Evolutionary conservation across 805 yeast genomes (phyloP), one percentile per base, ranked within the genome.

Genomic region (Kluyveromyces nonfermentans): DNA sequence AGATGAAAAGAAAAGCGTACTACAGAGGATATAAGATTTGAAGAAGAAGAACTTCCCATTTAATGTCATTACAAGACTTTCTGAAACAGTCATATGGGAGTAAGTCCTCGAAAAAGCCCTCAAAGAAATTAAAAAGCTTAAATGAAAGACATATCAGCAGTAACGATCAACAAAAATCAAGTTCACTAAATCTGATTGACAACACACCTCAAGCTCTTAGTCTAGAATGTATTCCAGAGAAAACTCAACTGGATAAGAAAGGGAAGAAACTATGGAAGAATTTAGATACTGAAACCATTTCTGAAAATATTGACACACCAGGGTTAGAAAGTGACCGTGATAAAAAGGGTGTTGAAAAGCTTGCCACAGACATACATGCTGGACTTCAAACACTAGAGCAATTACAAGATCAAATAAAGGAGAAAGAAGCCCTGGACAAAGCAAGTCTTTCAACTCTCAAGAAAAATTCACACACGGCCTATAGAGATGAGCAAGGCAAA

Each of bases 401-500:
- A 40, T 67, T 74, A 7, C 63, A 64, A 16, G 49, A 48, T 7
- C 72, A 71, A 37, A 55, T 68, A 3, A 59, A 58, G 32, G 54
- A 41, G 1, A 69, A 69, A 40, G 63, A 58, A 32, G 49, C 46
- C 14, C 44, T 40, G 15, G 63, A 57, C 21, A 43, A 46, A 31
- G 40, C 37, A 46, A 52, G 46, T 6, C 35, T 15, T 14, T 43
- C 37, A 7, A 46, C 50, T 7, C 54, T 50, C 1, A 16, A 28
- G 14, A 41, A 35, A 12, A 46, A 51, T 15, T 47, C 52, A 7
- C 58, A 62, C 34, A 78, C 83, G 0, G 65, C 77, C 0, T 74
- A 73, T 52, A 72, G 93, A 68, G 90, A 84, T 55, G 63, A 73
- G 2, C 55, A 70, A 1, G 94, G 94, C 15, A 64, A 74, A 28